Base-by-base conservation (phyloP, 148 eudicot genomes). In the Camellia granthamiana region DNA sequence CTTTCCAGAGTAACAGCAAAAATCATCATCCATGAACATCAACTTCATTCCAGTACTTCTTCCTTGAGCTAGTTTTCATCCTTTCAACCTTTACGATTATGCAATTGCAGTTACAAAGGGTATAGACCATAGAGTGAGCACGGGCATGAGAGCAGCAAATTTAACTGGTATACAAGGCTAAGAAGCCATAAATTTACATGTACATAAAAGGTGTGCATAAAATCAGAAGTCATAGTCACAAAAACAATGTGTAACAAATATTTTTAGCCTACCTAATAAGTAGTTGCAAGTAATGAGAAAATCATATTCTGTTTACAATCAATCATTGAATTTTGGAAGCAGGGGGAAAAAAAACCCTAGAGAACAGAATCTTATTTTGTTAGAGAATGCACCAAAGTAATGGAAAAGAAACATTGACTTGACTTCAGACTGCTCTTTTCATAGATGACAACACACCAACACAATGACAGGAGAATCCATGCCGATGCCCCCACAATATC, bases 31-130 rank as follows among this genome's bases (percentile, higher is more conserved):
- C 77, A 74, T 23, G 77, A 44, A 56, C 38, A 56, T 74, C 14
- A 74, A 74, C 49, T 74, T 8, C 77, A 73, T 38, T 74, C 65
- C 41, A 41, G 13, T 55, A 41, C 30, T 58, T 41, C 58, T 74
- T 74, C 49, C 67, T 47, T 46, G 41, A 71, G 13, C 58, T 71
- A 71, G 49, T 23, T 64, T 67, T 67, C 21, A 30, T 65, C 69
- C 16, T 65, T 38, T 65, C 16, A 65, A 65, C 43, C 69, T 65
- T 65, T 44, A 16, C 18, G n/a, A 3, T 11, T 5, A 72, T 2
- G 23, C 18, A 49, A 49, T 49, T 30, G 23, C 42, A 51, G 43
- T 72, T 51, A 13, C 8, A 51, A 51, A 21, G 59, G 19, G 19
- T 49, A 19, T 10, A 11, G 54, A 51, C 7, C 21, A 19, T n/a